Percentiles rank a stretch among this genome's conserved stretches.
Conservation (phyloP, 108 stramenopile species). For the Thalassiosira profunda region DNA sequence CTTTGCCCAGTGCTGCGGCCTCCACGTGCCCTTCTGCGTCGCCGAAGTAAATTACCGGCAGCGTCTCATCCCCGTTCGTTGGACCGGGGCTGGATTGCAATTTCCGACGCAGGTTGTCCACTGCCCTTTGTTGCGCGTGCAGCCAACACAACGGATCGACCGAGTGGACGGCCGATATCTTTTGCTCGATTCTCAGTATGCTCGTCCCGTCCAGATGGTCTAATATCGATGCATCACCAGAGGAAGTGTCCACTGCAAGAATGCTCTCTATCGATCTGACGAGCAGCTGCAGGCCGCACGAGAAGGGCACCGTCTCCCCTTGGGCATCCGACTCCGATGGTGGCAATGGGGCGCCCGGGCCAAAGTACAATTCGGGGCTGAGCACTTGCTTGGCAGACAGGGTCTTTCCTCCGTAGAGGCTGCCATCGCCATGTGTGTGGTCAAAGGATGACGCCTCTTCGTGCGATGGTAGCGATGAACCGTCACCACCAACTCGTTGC, state of each 20-base stretch:
- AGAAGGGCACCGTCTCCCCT: constrained; percentile 23
- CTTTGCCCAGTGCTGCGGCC: constrained; percentile 54
- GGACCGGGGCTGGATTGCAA: no score
- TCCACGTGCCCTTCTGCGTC: constrained; percentile 68
- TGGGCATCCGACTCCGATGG: neutral
- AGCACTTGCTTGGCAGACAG: constrained; percentile 32
- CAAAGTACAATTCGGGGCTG: constrained; percentile 24
- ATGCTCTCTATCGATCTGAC: no score
- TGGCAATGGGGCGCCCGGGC: neutral
- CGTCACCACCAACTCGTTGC: no score
- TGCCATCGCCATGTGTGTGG: neutral
- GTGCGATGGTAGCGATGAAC: no score
- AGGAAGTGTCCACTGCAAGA: no score
- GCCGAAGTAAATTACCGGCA: constrained; percentile 57
- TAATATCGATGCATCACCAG: no score
- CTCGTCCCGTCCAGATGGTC: constrained; percentile 12
- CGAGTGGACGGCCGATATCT: constrained; percentile 47
- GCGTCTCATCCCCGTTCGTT: neutral
- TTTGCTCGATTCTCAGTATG: constrained; percentile 57
- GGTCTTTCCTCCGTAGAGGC: constrained; percentile 20
- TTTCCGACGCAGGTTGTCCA: no score
- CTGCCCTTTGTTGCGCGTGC: constrained; percentile 51
- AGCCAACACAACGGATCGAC: constrained; percentile 77
- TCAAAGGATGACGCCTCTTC: no score
- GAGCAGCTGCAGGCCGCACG: no score